phyloP scores from a whole-genome alignment of 106 monocot species.

The Dioscorea dumetorum region DNA sequence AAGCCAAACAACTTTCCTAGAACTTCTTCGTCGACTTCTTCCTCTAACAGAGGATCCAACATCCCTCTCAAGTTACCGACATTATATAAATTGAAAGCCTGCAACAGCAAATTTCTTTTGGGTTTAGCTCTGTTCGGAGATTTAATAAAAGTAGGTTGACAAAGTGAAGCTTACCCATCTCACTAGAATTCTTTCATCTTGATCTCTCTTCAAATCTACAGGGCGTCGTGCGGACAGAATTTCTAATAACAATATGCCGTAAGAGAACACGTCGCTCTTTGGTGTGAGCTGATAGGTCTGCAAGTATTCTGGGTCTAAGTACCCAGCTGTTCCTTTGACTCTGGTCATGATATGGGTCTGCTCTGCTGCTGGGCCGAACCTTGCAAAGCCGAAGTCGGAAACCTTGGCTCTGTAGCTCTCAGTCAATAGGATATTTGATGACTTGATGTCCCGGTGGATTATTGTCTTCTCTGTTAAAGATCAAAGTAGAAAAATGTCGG shows the following conservation, averaged over 20 bases:
- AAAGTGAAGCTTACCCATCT: slow-evolving; percentile 62
- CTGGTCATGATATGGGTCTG: slow-evolving; percentile 69
- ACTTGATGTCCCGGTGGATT: slow-evolving; percentile 86
- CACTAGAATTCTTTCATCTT: slow-evolving; percentile 62
- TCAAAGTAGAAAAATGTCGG: too few relatives aligned
- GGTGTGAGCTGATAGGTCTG: slow-evolving; percentile 64
- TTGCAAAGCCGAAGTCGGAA: slow-evolving; percentile 83
- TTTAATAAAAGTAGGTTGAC: not conserved
- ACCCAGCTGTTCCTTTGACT: slow-evolving; percentile 91
- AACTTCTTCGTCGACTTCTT: slow-evolving; percentile 42
- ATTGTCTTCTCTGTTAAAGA: slow-evolving; percentile 53
- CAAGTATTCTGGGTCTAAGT: slow-evolving; percentile 82
- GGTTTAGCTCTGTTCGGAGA: not conserved
- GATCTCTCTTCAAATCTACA: slow-evolving; percentile 44
- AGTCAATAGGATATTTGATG: slow-evolving; percentile 82
- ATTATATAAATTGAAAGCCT: slow-evolving; percentile 72
- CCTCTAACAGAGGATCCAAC: slow-evolving; percentile 36
- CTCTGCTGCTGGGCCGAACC: slow-evolving; percentile 39
- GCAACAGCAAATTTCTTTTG: not conserved
- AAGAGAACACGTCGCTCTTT: slow-evolving; percentile 87
- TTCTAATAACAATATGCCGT: slow-evolving; percentile 78
- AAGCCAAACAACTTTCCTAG: slow-evolving; percentile 37
- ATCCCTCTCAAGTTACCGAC: slow-evolving; percentile 31
- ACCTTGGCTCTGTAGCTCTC: slow-evolving; percentile 75
- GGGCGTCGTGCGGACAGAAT: slow-evolving; percentile 80